phyloP scores from a whole-genome alignment of 2,329 filamentous ascomycete genomes.

The Colletotrichum sp. region DNA sequence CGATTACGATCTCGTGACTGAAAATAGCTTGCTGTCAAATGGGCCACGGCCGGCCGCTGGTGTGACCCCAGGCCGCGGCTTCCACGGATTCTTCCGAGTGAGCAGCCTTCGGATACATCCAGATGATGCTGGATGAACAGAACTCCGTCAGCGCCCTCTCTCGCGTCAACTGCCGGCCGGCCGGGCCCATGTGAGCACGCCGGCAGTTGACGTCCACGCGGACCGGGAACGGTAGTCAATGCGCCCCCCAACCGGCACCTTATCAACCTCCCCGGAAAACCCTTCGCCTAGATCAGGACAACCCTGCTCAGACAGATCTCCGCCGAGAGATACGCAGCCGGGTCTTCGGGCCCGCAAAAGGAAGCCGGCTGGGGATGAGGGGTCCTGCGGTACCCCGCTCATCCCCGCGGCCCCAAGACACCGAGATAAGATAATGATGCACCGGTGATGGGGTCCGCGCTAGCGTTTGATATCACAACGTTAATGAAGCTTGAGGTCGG shows the following conservation, averaged over 20 bases:
- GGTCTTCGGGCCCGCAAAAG: neutral
- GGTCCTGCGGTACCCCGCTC: neutral
- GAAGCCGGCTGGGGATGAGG: neutral
- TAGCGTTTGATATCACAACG: neutral
- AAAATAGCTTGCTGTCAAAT: neutral
- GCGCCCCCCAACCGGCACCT: neutral
- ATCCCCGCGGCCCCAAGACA: neutral
- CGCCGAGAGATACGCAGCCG: neutral
- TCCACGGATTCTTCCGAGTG: neutral
- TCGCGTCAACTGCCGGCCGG: neutral
- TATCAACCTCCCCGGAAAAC: neutral
- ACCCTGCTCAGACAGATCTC: neutral
- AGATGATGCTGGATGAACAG: neutral
- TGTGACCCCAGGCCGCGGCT: neutral
- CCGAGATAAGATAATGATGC: neutral
- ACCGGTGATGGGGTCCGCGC: neutral
- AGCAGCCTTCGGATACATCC: neutral
- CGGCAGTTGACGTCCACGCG: neutral
- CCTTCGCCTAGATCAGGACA: neutral
- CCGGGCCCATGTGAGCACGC: neutral
- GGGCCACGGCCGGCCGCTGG: fast-evolving
- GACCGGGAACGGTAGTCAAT: neutral
- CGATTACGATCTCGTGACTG: neutral
- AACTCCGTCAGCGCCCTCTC: fast-evolving
- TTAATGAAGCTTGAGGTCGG: neutral